A percentile compares a stretch with the other conserved stretches of the same genome.
Conservation (phyloP, 768 basidiomycete genomes). For the Leccinum rimulosum region DNA sequence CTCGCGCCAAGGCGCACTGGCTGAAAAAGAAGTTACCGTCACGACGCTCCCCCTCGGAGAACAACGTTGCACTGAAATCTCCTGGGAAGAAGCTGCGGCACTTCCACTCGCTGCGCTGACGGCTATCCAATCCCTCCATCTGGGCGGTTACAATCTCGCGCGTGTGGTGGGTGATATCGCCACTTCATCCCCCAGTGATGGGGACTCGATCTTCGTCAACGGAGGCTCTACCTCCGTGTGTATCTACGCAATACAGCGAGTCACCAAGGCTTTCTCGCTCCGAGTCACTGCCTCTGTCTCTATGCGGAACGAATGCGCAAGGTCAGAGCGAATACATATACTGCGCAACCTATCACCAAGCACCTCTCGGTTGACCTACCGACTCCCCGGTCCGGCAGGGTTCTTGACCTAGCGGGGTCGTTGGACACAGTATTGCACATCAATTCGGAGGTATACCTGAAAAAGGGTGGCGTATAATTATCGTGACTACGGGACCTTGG, state of each 20-base stretch:
- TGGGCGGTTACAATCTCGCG: slow-evolving; percentile 43
- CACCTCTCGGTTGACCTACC: slow-evolving; percentile 46
- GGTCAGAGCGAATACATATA: slow-evolving; percentile 61
- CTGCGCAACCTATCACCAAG: slow-evolving; percentile 41
- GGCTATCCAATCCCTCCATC: slow-evolving; percentile 53
- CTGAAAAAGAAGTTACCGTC: slow-evolving; percentile 43
- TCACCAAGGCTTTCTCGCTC: slow-evolving; percentile 64
- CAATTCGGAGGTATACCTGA: slow-evolving; percentile 48
- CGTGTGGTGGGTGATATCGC: background rate
- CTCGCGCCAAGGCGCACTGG: slow-evolving; percentile 53
- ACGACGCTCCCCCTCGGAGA: slow-evolving; percentile 29
- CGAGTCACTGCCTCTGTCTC: slow-evolving; percentile 60
- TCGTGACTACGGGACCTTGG: slow-evolving; percentile 48
- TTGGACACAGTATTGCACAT: slow-evolving; percentile 34
- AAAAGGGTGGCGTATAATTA: slow-evolving; percentile 45
- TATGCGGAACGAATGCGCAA: slow-evolving; percentile 52
- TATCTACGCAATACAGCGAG: slow-evolving; percentile 57
- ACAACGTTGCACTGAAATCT: slow-evolving; percentile 28
- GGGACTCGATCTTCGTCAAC: slow-evolving; percentile 63
- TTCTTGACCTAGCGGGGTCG: slow-evolving; percentile 53
- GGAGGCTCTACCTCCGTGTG: slow-evolving; percentile 72
- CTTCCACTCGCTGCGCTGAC: slow-evolving; percentile 58
- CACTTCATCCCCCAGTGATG: background rate
- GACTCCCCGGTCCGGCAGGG: slow-evolving; percentile 49
- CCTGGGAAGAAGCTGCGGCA: slow-evolving; percentile 58